Conservation (phyloP, 768 basidiomycete genomes). For the Suillus alpinus region DNA sequence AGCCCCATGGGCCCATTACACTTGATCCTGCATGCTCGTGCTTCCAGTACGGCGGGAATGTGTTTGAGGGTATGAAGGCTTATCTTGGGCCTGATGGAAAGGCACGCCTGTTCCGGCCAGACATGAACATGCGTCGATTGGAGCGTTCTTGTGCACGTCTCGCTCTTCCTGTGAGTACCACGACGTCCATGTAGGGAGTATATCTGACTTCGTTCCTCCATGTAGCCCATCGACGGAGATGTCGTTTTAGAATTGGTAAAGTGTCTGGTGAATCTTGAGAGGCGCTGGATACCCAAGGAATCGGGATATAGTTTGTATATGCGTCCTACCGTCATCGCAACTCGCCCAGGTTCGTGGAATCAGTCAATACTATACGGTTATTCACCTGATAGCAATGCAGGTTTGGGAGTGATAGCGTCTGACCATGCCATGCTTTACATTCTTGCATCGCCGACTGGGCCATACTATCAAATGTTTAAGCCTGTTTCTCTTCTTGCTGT, state of each 20-base stretch:
- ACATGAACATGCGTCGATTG: constrained; percentile 84
- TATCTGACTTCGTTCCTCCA: background rate
- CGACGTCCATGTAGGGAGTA: background rate
- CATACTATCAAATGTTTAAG: constrained; percentile 51
- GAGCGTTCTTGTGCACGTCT: constrained; percentile 64
- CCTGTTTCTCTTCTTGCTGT: constrained; percentile 59
- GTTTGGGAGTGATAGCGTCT: constrained; percentile 70
- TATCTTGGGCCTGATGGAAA: constrained; percentile 71
- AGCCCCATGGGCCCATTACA: constrained; percentile 59
- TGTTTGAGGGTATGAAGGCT: constrained; percentile 76
- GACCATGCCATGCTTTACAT: constrained; percentile 84
- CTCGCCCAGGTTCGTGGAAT: constrained; percentile 32
- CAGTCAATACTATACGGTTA: background rate
- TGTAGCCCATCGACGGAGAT: constrained; percentile 43
- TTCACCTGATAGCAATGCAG: constrained; percentile 16
- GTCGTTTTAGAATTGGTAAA: constrained; percentile 53
- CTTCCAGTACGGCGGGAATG: constrained; percentile 59
- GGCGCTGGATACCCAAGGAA: constrained; percentile 79
- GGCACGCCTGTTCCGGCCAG: constrained; percentile 76
- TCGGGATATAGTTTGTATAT: constrained; percentile 84
- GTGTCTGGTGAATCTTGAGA: constrained; percentile 65
- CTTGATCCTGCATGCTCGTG: constrained; percentile 56
- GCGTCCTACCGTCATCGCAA: constrained; percentile 70
- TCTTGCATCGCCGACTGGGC: constrained; percentile 62
- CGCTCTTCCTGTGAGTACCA: constrained; percentile 59